Evolutionary conservation across 148 eudicot genomes (phyloP).

Genomic region (Rhododendron kiyosumense): DNA sequence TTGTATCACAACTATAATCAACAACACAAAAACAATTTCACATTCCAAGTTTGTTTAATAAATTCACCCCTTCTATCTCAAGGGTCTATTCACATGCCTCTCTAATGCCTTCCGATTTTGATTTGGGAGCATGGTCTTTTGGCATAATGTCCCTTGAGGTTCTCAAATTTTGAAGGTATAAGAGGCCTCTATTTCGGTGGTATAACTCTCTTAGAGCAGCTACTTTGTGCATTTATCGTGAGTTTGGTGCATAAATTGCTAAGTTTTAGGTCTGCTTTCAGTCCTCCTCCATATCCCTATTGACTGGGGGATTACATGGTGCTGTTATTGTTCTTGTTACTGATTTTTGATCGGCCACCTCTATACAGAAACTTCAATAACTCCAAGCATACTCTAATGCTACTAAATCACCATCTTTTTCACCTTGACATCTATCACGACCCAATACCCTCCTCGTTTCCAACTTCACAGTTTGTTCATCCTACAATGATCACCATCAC

Average conservation of each 20-base stretch:
- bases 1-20: no score
- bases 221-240: neutral
- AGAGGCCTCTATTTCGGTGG: neutral
- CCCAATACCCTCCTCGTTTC: neutral
- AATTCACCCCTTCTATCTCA: no score
- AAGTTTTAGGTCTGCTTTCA: no score
- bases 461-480: neutral
- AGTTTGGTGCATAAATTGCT: neutral
- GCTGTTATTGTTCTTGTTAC: neutral
- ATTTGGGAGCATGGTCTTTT: no score
- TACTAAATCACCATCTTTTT: no score
- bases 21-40: no score
- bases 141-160: neutral
- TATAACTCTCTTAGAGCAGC: neutral
- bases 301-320: neutral
- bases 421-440: no score
- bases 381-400: no score
- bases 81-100: neutral
- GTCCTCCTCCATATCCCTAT: no score
- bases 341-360: neutral
- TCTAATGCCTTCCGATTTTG: neutral
- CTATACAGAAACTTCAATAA: neutral
- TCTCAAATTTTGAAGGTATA: neutral
- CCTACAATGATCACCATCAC: neutral
- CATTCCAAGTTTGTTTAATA: neutral